A percentile compares a stretch with the other conserved stretches of the same genome.
These are phyloP conservation scores for Sparassis latifolia DNA, from an alignment of 1,284 basidiomycete genomes.

Conservation along the genomic window DNA sequence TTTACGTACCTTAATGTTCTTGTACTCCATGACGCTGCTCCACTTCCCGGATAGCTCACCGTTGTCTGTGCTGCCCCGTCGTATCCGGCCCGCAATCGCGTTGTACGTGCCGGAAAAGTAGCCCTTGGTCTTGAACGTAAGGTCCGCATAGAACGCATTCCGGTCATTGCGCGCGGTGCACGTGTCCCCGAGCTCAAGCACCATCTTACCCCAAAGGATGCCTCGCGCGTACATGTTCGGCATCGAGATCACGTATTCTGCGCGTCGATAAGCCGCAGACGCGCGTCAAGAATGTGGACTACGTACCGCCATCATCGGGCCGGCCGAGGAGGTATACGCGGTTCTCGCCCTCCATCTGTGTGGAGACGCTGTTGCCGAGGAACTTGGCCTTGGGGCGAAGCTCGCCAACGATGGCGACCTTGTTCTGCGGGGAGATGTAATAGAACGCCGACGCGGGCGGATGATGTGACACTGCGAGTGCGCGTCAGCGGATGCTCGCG, in stretches of 20 bases:
- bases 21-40: conserved; percentile 89
- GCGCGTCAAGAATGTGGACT: not conserved
- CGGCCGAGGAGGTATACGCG: conserved; percentile 75
- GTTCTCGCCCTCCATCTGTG: conserved; percentile 95
- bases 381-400: conserved; percentile 95
- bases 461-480: conserved; percentile 77
- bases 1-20: conserved; percentile 52
- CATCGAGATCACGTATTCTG: conserved; percentile 87
- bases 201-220: conserved; percentile 97
- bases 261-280: not conserved
- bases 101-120: conserved; percentile 99
- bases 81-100: conserved; percentile 78
- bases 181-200: conserved; percentile 91
- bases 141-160: conserved; percentile 71
- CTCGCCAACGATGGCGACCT: conserved; percentile 82
- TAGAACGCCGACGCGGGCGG: conserved; percentile 96
- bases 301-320: conserved; percentile 79
- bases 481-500: not conserved
- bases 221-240: conserved; percentile 98
- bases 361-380: conserved; percentile 93
- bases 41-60: conserved; percentile 91
- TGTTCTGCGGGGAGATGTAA: conserved; percentile 93
- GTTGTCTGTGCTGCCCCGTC: conserved; percentile 57
- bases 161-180: conserved; percentile 83
- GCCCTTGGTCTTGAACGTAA: conserved; percentile 97